Conservation (phyloP, 768 basidiomycete genomes). For the Pleurotus tuoliensis region DNA sequence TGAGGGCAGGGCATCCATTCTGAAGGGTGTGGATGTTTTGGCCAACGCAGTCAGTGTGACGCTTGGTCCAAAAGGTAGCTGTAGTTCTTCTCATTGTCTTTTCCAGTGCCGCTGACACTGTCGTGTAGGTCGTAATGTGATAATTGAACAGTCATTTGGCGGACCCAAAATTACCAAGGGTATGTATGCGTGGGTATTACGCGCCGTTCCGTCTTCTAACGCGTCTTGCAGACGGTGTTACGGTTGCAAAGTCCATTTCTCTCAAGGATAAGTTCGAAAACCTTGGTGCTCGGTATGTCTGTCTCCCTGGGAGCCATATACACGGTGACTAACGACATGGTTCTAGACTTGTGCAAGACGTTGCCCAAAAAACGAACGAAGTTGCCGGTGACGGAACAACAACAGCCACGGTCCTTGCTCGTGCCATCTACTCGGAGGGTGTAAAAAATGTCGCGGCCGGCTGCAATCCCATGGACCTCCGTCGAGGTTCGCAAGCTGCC, state of each 20-base stretch:
- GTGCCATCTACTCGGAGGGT: constrained; percentile 97
- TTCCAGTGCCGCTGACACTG: too few relatives aligned
- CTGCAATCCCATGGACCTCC: constrained; percentile 99
- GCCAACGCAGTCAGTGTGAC: constrained; percentile 97
- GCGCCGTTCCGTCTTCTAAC: constrained; percentile 1
- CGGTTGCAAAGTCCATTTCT: constrained; percentile 91
- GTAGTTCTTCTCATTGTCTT: too few relatives aligned
- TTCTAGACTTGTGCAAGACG: constrained; percentile 85
- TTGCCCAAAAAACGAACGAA: constrained; percentile 96
- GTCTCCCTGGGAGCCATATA: constrained; percentile 7
- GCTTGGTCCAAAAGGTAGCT: constrained; percentile 88
- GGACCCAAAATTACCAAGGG: constrained; percentile 96
- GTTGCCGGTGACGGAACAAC: constrained; percentile 97
- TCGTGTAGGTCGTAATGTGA: constrained; percentile 84
- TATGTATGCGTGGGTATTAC: constrained; percentile 27
- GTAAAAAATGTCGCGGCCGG: constrained; percentile 99
- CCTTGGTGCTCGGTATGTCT: constrained; percentile 86
- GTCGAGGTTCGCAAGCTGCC: constrained; percentile 95
- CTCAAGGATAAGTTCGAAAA: constrained; percentile 99
- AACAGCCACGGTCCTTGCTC: constrained; percentile 94
- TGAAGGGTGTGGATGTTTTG: constrained; percentile 94
- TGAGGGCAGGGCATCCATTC: constrained; percentile 88
- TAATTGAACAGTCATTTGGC: constrained; percentile 91
- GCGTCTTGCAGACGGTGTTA: constrained; percentile 79
- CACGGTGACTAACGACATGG: neutral